Evolutionary conservation across 768 basidiomycete species (phyloP), one percentile per base, ranked within the genome.

Genomic region (Rhizopogon roseolus): DNA sequence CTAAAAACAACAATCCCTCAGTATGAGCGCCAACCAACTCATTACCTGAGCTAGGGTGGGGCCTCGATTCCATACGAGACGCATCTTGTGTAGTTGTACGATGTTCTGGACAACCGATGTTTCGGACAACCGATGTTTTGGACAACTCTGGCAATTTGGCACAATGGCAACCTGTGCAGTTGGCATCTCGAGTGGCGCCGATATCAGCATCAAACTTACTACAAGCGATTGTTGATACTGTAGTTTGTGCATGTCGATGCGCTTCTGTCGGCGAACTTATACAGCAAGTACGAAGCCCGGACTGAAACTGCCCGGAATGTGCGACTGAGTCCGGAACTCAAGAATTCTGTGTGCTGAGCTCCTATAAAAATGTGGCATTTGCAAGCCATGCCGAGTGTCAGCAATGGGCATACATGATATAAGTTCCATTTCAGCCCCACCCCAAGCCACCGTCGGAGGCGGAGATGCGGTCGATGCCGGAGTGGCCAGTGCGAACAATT

Each of bases 81-180:
- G 32, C 29, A 44, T 44, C 27, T 44, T 34, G 27, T n/a, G n/a
- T 6, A 44, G 43, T n/a, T 44, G 11, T n/a, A 11, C 8, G 17
- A 17, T 44, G 39, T 29, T 11, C 25, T 5, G n/a, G 25, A 10
- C 27, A 11, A 28, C 42, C 22, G 22, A 22, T 22, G 22, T 22
- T 22, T 22, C 3, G 22, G 22, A 22, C 22, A 22, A 22, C 22
- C n/a, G n/a, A n/a, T n/a, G n/a, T n/a, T n/a, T n/a, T n/a, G n/a
- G n/a, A 10, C 25, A 11, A 27, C 42, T 28, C 27, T 16, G 9
- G 13, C 22, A 42, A 25, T 6, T 27, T 2, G n/a, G 10, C n/a
- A n/a, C n/a, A n/a, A n/a, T n/a, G n/a, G n/a, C 6, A 46, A 46
- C 32, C 45, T 46, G 45, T 46, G 45, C 45, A 46, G 34, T 46